Percentiles rank a stretch among this genome's conserved stretches.
Evolutionary conservation across 169 alveolate species (phyloP).

Genomic region (Eimeria necatrix): DNA sequence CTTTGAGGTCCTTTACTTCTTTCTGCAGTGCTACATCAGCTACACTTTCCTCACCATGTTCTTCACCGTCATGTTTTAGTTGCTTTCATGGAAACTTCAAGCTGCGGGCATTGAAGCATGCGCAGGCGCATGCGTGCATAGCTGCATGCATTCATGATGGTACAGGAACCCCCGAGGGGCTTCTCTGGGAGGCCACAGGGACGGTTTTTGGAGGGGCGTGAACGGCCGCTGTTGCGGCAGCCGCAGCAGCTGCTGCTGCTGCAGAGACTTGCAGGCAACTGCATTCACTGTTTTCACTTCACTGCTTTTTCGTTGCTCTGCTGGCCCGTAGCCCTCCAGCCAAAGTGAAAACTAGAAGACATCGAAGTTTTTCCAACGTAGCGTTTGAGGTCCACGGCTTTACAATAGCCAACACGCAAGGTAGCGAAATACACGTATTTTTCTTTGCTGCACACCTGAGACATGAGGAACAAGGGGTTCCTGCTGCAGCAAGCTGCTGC

Average conservation of each 20-base stretch:
- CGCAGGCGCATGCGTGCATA: not conserved
- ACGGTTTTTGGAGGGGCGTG: not conserved
- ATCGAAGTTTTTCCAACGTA: too few species aligned
- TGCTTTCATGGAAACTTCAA: not conserved
- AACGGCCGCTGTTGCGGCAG: not conserved
- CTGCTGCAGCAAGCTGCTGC: too few species aligned
- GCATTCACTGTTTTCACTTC: too few species aligned
- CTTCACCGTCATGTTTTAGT: constrained; percentile 92
- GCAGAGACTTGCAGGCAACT: not conserved
- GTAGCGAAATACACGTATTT: too few species aligned
- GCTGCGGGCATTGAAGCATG: not conserved
- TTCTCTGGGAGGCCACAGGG: not conserved
- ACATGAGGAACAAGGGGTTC: too few species aligned
- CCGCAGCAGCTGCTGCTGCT: not conserved
- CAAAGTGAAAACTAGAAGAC: too few species aligned
- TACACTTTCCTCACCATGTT: constrained; percentile 93
- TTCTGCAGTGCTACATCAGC: constrained; percentile 92
- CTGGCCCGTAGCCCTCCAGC: too few species aligned
- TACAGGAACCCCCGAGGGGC: not conserved
- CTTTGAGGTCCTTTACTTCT: constrained; percentile 92
- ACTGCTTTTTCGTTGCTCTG: too few species aligned
- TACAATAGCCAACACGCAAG: too few species aligned
- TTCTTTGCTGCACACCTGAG: too few species aligned
- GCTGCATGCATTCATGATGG: too few species aligned
- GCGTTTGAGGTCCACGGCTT: too few species aligned